These are phyloP conservation scores for Rugosomyces carneus DNA, from an alignment of 1,284 basidiomycete genomes.

Conservation along the genomic window DNA sequence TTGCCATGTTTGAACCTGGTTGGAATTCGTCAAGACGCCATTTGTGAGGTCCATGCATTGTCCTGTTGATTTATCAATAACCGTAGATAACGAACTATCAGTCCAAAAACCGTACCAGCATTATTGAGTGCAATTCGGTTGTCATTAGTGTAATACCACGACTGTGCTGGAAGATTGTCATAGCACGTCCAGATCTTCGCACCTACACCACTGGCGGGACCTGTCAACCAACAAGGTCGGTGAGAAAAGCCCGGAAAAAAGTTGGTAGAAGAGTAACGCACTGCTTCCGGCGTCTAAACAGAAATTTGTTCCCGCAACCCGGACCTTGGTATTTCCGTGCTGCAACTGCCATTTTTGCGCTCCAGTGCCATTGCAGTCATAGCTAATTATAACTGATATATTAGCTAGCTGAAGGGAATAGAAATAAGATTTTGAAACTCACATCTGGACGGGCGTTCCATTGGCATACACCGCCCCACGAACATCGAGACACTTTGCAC, in stretches of 20 bases:
- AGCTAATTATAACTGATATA: slow-evolving; percentile 17
- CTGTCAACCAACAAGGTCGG: not conserved
- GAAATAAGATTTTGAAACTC: not conserved
- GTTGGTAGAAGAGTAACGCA: slow-evolving; percentile 9
- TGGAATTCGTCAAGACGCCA: slow-evolving; percentile 15
- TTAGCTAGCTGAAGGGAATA: not conserved
- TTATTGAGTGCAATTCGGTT: slow-evolving; percentile 14
- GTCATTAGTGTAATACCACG: slow-evolving; percentile 15
- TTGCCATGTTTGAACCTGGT: slow-evolving; percentile 17
- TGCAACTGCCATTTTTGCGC: slow-evolving; percentile 27
- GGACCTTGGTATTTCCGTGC: slow-evolving; percentile 21
- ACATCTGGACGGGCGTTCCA: slow-evolving; percentile 23
- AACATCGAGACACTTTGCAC: slow-evolving; percentile 25
- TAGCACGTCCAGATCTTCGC: slow-evolving; percentile 21
- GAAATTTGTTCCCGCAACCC: slow-evolving; percentile 23
- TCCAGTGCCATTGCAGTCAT: slow-evolving; percentile 26
- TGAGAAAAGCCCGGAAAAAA: too few species aligned
- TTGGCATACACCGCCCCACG: slow-evolving; percentile 21
- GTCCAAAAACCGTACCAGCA: slow-evolving; percentile 7
- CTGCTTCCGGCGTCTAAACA: slow-evolving; percentile 27
- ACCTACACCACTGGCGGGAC: slow-evolving; percentile 14
- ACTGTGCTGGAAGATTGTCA: slow-evolving; percentile 16
- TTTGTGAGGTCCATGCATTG: slow-evolving; percentile 18
- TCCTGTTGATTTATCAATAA: slow-evolving; percentile 1
- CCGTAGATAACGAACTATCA: not conserved